Evolutionary conservation across 345 rosid species (phyloP).

Genomic region (Isatis tinctoria): DNA sequence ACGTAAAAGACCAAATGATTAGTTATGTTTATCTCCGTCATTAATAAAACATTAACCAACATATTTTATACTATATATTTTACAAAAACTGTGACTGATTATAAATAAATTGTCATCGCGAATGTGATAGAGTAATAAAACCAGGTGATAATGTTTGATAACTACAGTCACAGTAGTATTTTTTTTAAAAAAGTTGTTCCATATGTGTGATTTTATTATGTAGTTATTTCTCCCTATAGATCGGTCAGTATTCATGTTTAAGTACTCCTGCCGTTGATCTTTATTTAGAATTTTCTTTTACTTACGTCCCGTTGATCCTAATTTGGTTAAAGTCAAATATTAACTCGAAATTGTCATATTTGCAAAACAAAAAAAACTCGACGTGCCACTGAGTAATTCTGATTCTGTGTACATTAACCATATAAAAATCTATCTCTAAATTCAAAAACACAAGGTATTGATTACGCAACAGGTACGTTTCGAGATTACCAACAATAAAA

Average conservation of each 20-base stretch:
- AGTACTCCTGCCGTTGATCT: not conserved
- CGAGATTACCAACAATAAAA: too few relatives aligned
- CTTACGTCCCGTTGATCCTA: not conserved
- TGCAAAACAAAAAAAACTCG: not conserved
- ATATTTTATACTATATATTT: not conserved
- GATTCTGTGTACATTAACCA: not conserved
- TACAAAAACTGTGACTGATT: not conserved
- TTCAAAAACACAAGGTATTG: not conserved
- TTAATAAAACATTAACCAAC: not conserved
- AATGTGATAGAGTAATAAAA: not conserved
- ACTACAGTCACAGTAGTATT: not conserved
- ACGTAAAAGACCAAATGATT: constrained; percentile 40
- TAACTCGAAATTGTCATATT: not conserved
- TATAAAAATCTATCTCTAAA: not conserved
- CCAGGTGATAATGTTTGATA: constrained; percentile 7
- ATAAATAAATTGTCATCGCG: not conserved
- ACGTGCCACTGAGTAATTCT: not conserved
- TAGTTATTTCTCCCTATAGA: not conserved
- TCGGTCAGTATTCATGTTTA: not conserved
- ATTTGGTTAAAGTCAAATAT: not conserved
- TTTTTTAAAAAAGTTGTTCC: not conserved
- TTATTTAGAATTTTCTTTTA: not conserved
- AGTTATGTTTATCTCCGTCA: constrained; percentile 11
- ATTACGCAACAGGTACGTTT: too few relatives aligned
- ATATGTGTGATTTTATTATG: not conserved